These are phyloP conservation scores for Boletus pseudopeckii DNA, from an alignment of 768 basidiomycete genomes.

Conservation along the genomic window DNA sequence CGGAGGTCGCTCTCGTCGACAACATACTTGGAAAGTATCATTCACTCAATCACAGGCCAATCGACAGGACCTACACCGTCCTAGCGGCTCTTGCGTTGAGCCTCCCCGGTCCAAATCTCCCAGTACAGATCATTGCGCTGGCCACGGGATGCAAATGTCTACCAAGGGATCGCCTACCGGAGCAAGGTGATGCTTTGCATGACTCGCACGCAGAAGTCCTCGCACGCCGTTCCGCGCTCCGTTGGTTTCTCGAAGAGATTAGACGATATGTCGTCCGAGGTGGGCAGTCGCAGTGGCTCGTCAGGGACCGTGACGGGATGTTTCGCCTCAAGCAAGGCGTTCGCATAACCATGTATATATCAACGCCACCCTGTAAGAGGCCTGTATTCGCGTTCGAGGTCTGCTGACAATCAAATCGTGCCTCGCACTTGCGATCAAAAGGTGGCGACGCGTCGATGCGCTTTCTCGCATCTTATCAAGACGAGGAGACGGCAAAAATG, in stretches of 20 bases:
- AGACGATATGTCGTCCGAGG: constrained; percentile 11
- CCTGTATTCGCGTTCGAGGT: constrained; percentile 47
- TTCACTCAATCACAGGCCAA: constrained; percentile 48
- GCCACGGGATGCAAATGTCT: constrained; percentile 87
- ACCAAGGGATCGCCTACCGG: constrained; percentile 57
- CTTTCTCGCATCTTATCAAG: constrained; percentile 71
- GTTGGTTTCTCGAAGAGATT: constrained; percentile 80
- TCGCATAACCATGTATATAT: constrained; percentile 70
- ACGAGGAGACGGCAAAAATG: constrained; percentile 64
- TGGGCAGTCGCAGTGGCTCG: constrained; percentile 51
- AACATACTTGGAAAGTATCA: constrained; percentile 43
- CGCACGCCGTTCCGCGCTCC: constrained; percentile 72
- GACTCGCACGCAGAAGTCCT: constrained; percentile 92
- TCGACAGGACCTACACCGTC: constrained; percentile 57
- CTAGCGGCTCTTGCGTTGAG: constrained; percentile 55
- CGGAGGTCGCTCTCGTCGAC: constrained; percentile 32
- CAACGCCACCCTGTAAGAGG: constrained; percentile 54
- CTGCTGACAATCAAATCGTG: constrained; percentile 2
- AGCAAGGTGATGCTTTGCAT: constrained; percentile 74
- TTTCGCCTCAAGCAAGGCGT: constrained; percentile 48
- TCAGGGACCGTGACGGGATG: constrained; percentile 32
- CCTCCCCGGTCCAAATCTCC: constrained; percentile 21
- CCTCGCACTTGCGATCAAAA: constrained; percentile 30
- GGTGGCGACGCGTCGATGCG: constrained; percentile 90
- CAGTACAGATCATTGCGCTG: constrained; percentile 59